Evolutionary conservation across 1,284 basidiomycete genomes (phyloP).

Genomic region (Agaricales sp.): DNA sequence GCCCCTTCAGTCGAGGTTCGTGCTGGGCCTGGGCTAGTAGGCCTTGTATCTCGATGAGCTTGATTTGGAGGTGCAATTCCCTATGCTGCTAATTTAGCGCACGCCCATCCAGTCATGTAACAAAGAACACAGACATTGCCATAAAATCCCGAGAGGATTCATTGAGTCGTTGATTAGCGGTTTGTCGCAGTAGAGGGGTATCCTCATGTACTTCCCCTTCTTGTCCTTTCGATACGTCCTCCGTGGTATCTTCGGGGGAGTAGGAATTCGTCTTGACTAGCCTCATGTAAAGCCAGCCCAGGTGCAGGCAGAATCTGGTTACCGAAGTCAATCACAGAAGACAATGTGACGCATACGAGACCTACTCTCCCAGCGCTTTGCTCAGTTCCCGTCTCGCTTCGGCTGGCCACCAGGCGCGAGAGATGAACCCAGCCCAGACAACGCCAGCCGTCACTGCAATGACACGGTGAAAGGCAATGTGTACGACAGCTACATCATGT

Average conservation of each 20-base stretch:
- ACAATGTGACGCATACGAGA: slow-evolving; percentile 10
- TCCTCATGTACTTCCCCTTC: slow-evolving; percentile 19
- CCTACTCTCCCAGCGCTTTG: slow-evolving; percentile 78
- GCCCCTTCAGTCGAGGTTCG: slow-evolving; percentile 91
- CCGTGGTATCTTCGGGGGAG: slow-evolving; percentile 26
- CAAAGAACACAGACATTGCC: slow-evolving; percentile 58
- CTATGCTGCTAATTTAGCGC: slow-evolving; percentile 28
- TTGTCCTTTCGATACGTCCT: slow-evolving; percentile 12
- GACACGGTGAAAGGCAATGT: slow-evolving; percentile 71
- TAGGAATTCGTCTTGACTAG: slow-evolving; percentile 72
- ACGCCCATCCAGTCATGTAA: neutral
- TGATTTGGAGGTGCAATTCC: slow-evolving; percentile 90
- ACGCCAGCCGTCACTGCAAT: slow-evolving; percentile 82
- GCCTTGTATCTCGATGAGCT: slow-evolving; percentile 75
- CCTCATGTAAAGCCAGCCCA: slow-evolving; percentile 79
- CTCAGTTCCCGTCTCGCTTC: slow-evolving; percentile 86
- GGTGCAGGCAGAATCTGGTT: slow-evolving; percentile 67
- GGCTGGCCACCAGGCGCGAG: slow-evolving; percentile 89
- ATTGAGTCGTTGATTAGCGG: slow-evolving; percentile 34
- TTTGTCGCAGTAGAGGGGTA: slow-evolving; percentile 23
- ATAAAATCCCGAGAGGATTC: slow-evolving; percentile 78
- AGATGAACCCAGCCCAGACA: slow-evolving; percentile 82
- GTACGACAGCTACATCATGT: slow-evolving; percentile 55
- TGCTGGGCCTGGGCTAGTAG: slow-evolving; percentile 83
- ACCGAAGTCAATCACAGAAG: neutral